Evolutionary conservation across 768 basidiomycete species (phyloP), one percentile per base, ranked within the genome.

Genomic region (Agaricus subrufescens): DNA sequence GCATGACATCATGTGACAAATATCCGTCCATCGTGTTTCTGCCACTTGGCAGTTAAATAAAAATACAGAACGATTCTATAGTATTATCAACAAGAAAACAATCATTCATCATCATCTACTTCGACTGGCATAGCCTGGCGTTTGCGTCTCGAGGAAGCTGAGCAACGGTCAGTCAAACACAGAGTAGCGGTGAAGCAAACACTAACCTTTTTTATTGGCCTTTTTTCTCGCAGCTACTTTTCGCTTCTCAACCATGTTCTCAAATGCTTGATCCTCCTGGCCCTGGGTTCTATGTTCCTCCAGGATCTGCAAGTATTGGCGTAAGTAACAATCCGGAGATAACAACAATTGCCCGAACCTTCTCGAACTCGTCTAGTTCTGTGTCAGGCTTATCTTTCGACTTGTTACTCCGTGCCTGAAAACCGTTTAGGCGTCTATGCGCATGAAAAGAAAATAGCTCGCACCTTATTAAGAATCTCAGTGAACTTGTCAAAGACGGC

Each of bases 351-450:
- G 65, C 74, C 30, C 58, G 91, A 8, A 11, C 94, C 65, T 79
- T 78, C 69, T 98, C 94, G 65, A 99, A 99, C 71, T 99, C 96
- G 60, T 95, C 89, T 46, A 98, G 73, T 63, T 98, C 96, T 0
- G 87, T 81, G 61, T 97, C 95, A 2, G 94, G 91, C 69, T 97
- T 98, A 67, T 87, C 91, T 60, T 89, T 84, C 34, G 86, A 87
- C 71, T 97, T 98, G 72, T 96, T 96, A 31, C 83, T 72, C n/a
- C 93, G 82, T 37, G 93, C 91, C 87, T 90, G 7, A 57, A 8
- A 46, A 25, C 42, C 49, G 31, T 46, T 30, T 14, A n/a, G 46
- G 9, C 45, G 34, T 29, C 23, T n/a, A 23, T 56, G 30, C n/a
- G 48, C 14, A 38, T 26, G 50, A 42, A 47, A 39, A 44, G 19